These are phyloP conservation scores for Naganishia albida DNA, from an alignment of 1,284 basidiomycete genomes.

Conservation along the genomic window DNA sequence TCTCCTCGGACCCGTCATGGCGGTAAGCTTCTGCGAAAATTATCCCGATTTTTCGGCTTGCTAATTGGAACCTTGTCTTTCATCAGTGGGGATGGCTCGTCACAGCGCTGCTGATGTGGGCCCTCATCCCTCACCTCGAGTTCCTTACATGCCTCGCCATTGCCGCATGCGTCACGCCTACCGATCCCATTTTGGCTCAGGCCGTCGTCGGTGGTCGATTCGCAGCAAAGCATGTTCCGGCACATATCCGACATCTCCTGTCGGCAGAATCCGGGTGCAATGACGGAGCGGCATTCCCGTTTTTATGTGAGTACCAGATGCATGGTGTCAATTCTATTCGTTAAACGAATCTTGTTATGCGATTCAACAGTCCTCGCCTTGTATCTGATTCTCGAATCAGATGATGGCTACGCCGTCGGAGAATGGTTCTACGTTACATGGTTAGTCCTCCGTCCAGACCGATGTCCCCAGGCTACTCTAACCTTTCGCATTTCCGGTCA, in stretches of 20 bases:
- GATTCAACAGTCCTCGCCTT: conserved; percentile 66
- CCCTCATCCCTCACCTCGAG: conserved; percentile 78
- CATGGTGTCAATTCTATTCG: not conserved
- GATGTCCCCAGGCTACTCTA: not conserved
- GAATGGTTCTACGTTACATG: conserved; percentile 72
- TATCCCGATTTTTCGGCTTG: not conserved
- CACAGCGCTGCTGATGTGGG: conserved; percentile 81
- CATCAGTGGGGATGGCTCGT: conserved; percentile 75
- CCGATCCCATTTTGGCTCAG: conserved; percentile 72
- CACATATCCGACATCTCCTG: conserved; percentile 90
- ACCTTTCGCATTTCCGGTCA: not conserved
- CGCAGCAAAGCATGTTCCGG: conserved; percentile 96
- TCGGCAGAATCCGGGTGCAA: conserved; percentile 90
- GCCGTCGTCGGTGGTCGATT: conserved; percentile 91
- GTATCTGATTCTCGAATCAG: conserved; percentile 75
- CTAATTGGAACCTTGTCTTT: not conserved
- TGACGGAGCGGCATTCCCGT: conserved; percentile 94
- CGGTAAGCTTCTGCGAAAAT: conserved; percentile 34
- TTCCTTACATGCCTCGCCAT: conserved; percentile 86
- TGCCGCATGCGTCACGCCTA: conserved; percentile 92
- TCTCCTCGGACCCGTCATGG: conserved; percentile 84
- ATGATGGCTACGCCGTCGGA: conserved; percentile 67
- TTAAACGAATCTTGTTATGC: not conserved
- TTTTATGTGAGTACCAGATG: conserved; percentile 62
- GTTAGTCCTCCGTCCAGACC: conserved; percentile 45